These are phyloP conservation scores for Thalia dealbata DNA, from an alignment of 176 grass and related monocot genomes.

Conservation along the genomic window DNA sequence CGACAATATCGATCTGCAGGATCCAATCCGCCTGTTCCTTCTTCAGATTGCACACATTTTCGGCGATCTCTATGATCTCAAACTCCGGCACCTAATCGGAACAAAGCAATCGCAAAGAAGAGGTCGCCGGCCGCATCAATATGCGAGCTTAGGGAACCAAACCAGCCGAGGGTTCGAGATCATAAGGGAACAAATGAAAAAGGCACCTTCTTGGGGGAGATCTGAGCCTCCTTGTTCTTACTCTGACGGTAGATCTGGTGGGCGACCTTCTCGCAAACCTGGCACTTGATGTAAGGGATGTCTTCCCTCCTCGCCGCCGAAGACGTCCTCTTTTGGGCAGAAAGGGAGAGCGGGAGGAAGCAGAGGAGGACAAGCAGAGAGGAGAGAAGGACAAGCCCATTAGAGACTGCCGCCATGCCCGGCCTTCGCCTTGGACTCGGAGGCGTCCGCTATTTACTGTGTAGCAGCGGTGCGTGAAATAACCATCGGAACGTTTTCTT, in stretches of 20 bases:
- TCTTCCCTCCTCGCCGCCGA: constrained; percentile 78
- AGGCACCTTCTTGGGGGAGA: constrained; percentile 63
- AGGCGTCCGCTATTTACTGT: too few relatives aligned
- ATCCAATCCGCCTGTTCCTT: constrained; percentile 98
- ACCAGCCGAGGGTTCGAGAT: background rate
- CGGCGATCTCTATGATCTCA: constrained; percentile 92
- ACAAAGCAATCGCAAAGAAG: constrained; percentile 1
- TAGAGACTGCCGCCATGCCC: background rate
- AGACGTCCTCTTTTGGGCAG: constrained; percentile 37
- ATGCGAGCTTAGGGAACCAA: background rate
- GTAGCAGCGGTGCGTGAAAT: too few relatives aligned
- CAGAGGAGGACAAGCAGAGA: constrained; percentile 16
- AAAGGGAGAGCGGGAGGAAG: constrained; percentile 12
- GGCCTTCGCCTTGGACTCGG: too few relatives aligned
- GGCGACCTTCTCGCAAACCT: constrained; percentile 88
- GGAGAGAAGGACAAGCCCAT: constrained; percentile 12
- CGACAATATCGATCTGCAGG: constrained; percentile 78
- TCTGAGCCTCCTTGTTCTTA: constrained; percentile 41
- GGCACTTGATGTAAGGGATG: constrained; percentile 82
- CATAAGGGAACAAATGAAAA: background rate
- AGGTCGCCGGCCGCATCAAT: constrained; percentile 1
- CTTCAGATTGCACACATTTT: constrained; percentile 98
- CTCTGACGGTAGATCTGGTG: constrained; percentile 74
- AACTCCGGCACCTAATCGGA: constrained; percentile 68
- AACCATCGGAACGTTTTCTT: too few relatives aligned